Evolutionary conservation across 2,329 filamentous ascomycete genomes (phyloP).

Genomic region (Botrytis cinerea): DNA sequence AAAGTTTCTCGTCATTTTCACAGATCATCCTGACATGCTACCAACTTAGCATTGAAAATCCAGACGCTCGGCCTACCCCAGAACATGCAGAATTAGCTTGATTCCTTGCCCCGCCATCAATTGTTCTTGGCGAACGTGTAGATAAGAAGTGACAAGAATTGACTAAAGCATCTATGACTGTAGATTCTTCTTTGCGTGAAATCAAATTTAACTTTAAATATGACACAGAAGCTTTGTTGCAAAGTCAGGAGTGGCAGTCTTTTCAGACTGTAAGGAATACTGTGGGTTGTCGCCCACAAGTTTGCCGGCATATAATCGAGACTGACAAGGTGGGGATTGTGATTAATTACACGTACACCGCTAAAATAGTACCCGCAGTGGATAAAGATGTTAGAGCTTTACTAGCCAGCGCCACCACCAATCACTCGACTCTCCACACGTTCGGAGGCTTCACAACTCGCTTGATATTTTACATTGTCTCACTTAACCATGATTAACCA

Average conservation of each 20-base stretch:
- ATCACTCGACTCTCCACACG: background rate
- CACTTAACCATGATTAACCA: background rate
- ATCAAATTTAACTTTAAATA: background rate
- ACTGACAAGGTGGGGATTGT: background rate
- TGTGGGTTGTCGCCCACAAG: background rate
- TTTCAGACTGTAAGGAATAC: background rate
- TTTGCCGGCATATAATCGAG: background rate
- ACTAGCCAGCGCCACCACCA: background rate
- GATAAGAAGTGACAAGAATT: background rate
- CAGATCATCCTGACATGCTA: background rate
- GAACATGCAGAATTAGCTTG: background rate
- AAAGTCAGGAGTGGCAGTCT: background rate
- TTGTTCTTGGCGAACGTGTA: background rate
- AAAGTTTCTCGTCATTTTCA: background rate
- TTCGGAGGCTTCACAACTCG: background rate
- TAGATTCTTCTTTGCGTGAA: background rate
- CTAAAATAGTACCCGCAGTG: constrained; percentile 1
- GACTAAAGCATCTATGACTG: constrained; percentile 4
- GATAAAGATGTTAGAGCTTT: background rate
- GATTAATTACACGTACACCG: background rate
- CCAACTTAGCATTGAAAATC: background rate
- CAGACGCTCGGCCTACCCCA: constrained; percentile 17
- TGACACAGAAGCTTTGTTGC: background rate
- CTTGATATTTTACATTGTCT: background rate
- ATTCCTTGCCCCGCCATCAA: background rate